These are phyloP conservation scores for Reticulascus tulasneorum DNA, from an alignment of 2,329 filamentous ascomycete species.

Conservation along the genomic window DNA sequence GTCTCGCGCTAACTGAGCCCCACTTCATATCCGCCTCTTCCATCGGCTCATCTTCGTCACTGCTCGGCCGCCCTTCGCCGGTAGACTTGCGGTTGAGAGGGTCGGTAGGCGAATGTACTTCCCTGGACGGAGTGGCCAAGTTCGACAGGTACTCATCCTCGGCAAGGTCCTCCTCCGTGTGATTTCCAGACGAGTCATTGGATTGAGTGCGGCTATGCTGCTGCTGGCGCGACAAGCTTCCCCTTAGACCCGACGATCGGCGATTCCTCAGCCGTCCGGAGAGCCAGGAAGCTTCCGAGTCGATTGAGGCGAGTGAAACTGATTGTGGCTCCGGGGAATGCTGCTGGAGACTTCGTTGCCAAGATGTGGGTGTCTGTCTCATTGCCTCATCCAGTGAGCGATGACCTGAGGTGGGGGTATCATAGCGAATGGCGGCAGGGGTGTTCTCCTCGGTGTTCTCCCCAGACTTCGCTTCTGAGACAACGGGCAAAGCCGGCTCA, in stretches of 20 bases:
- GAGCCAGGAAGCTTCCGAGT: slow-evolving; percentile 95
- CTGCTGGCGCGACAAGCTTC: slow-evolving; percentile 30
- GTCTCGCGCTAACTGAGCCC: slow-evolving; percentile 45
- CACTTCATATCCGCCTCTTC: slow-evolving; percentile 44
- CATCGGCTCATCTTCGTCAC: slow-evolving; percentile 51
- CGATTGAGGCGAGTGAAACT: slow-evolving; percentile 87
- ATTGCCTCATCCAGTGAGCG: slow-evolving; percentile 32
- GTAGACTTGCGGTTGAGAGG: slow-evolving; percentile 36
- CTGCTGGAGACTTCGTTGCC: slow-evolving; percentile 32
- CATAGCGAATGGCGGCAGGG: slow-evolving; percentile 33
- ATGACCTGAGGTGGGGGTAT: slow-evolving; percentile 43
- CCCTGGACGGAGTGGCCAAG: slow-evolving; percentile 12
- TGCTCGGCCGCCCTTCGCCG: slow-evolving; percentile 51
- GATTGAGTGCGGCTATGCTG: slow-evolving; percentile 16
- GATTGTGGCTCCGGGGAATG: slow-evolving; percentile 65
- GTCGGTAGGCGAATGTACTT: slow-evolving; percentile 8
- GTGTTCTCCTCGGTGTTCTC: slow-evolving; percentile 7
- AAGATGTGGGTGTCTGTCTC: slow-evolving; percentile 42
- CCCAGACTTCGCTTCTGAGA: slow-evolving; percentile 22
- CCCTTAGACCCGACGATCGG: slow-evolving; percentile 42
- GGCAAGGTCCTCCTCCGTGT: slow-evolving; percentile 61
- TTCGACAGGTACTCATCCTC: slow-evolving; percentile 71
- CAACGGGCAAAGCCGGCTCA: slow-evolving; percentile 35
- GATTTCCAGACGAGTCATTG: slow-evolving; percentile 37
- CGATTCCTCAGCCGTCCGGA: slow-evolving; percentile 64